Conservation (phyloP, 768 basidiomycete species). For the Lentinula lateritia region DNA sequence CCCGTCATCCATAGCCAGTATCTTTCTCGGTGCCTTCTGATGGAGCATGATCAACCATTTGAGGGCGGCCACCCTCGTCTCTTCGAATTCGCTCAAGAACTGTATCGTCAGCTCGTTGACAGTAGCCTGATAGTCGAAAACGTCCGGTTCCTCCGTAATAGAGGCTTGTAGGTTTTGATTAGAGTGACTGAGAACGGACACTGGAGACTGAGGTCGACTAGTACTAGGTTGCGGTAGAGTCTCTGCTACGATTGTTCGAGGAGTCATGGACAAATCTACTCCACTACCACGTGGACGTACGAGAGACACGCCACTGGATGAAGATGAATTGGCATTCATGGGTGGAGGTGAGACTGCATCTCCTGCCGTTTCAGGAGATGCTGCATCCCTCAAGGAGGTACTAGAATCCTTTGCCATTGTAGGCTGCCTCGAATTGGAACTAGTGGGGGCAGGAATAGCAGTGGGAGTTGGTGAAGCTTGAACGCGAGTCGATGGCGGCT, state of each 20-base stretch:
- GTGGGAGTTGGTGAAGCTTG: slow-evolving; percentile 57
- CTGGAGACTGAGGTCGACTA: slow-evolving; percentile 62
- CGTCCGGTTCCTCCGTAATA: slow-evolving; percentile 52
- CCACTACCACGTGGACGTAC: slow-evolving; percentile 20
- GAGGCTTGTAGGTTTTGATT: slow-evolving; percentile 25
- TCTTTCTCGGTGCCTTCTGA: slow-evolving; percentile 94
- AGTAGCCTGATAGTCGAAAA: slow-evolving; percentile 88
- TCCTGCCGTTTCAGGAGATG: slow-evolving; percentile 38
- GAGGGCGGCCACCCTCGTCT: slow-evolving; percentile 90
- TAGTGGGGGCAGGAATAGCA: slow-evolving; percentile 16
- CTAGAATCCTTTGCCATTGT: slow-evolving; percentile 28
- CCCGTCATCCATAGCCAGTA: slow-evolving; percentile 92
- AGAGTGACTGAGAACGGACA: slow-evolving; percentile 39
- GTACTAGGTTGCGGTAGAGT: slow-evolving; percentile 30
- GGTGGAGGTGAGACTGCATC: slow-evolving; percentile 13
- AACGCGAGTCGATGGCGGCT: slow-evolving; percentile 27
- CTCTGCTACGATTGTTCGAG: slow-evolving; percentile 24
- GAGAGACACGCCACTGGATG: neutral
- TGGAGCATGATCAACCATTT: slow-evolving; percentile 99
- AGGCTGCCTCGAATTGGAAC: slow-evolving; percentile 44
- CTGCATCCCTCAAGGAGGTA: slow-evolving; percentile 34
- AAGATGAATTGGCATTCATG: neutral
- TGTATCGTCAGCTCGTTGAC: slow-evolving; percentile 91
- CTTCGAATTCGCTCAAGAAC: slow-evolving; percentile 94
- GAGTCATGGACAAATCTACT: slow-evolving; percentile 33